A percentile compares a stretch with the other conserved stretches of the same genome.
These are phyloP conservation scores for Penicillium ucsense DNA, from an alignment of 495 filamentous ascomycete genomes.

Conservation along the genomic window DNA sequence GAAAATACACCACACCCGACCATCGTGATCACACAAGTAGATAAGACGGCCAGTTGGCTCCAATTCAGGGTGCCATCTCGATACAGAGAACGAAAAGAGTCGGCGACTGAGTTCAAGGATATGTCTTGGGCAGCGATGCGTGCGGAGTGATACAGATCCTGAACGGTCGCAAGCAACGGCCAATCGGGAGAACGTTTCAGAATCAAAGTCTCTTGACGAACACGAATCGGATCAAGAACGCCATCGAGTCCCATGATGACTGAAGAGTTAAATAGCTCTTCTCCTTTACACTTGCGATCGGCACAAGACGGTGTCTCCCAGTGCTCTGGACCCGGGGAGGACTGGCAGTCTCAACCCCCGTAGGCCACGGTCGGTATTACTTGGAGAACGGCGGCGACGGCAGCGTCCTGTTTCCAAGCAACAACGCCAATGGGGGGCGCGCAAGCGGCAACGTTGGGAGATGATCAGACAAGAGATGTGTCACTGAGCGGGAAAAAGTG, in stretches of 20 bases:
- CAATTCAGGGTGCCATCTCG: slow-evolving; percentile 23
- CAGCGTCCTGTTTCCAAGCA: background rate
- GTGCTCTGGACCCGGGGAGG: slow-evolving; percentile 12
- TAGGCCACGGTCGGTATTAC: slow-evolving; percentile 8
- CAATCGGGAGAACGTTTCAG: slow-evolving; percentile 3
- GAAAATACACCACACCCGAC: slow-evolving; percentile 33
- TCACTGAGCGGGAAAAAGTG: background rate
- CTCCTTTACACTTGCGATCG: background rate
- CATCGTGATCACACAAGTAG: slow-evolving; percentile 30
- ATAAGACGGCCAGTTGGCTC: slow-evolving; percentile 26
- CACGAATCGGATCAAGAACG: slow-evolving; percentile 4
- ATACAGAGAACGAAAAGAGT: slow-evolving; percentile 13
- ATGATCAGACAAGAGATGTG: background rate
- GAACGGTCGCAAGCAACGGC: slow-evolving; percentile 5
- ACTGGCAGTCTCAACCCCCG: slow-evolving; percentile 5
- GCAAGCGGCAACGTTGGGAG: slow-evolving; percentile 17
- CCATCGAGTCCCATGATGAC: slow-evolving; percentile 10
- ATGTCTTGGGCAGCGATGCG: slow-evolving; percentile 9
- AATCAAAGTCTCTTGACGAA: slow-evolving; percentile 8
- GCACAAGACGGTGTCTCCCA: background rate
- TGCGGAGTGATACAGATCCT: slow-evolving; percentile 9
- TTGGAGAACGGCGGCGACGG: slow-evolving; percentile 4
- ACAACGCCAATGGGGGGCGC: slow-evolving; percentile 20
- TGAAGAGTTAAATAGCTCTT: slow-evolving; percentile 6
- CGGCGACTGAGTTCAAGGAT: slow-evolving; percentile 13